phyloP scores from a whole-genome alignment of 495 filamentous ascomycete genomes.

The Podospora comata region DNA sequence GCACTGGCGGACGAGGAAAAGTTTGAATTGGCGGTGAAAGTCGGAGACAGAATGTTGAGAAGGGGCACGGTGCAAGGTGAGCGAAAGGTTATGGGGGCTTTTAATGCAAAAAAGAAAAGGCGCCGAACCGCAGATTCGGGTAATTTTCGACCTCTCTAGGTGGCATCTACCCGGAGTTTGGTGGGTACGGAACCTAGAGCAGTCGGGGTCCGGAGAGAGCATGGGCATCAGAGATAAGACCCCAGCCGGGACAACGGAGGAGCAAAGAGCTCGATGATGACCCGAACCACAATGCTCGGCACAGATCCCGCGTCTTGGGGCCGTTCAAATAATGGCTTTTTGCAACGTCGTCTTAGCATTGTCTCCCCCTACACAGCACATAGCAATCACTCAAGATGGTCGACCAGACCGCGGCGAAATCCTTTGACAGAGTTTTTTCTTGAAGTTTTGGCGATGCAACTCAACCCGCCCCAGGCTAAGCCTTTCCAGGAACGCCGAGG shows the following conservation, averaged over 20 bases:
- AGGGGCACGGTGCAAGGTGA: background rate
- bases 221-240: background rate
- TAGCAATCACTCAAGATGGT: too few species aligned
- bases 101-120: slow-evolving; percentile 6
- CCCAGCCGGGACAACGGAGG: background rate
- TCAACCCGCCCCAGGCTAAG: too few species aligned
- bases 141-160: background rate
- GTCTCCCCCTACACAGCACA: too few species aligned
- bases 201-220: slow-evolving; percentile 1
- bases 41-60: background rate
- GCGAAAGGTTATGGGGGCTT: background rate
- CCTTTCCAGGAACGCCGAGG: too few species aligned
- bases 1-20: background rate
- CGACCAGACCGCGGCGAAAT: too few species aligned
- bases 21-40: background rate
- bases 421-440: too few species aligned
- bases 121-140: slow-evolving; percentile 2
- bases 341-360: background rate
- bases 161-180: slow-evolving; percentile 6
- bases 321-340: background rate
- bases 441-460: too few species aligned
- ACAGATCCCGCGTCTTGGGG: background rate
- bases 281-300: background rate
- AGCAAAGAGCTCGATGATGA: background rate
- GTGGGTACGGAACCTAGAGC: background rate